phyloP scores from a whole-genome alignment of 345 rosid genomes.

The Capsella bursapastoris region DNA sequence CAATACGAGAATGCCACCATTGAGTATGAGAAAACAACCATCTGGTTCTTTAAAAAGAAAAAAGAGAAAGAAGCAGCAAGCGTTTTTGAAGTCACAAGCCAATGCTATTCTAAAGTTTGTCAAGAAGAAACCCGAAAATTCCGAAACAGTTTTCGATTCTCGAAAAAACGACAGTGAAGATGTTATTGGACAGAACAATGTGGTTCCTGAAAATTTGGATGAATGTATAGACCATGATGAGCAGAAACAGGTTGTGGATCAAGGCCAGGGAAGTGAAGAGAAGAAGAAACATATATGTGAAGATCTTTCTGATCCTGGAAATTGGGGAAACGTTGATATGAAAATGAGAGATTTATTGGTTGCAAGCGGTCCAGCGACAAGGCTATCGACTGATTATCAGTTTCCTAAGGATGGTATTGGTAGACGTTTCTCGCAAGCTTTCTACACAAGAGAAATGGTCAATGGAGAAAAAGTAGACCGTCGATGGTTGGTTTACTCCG shows the following conservation, averaged over 20 bases:
- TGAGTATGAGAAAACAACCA: not conserved
- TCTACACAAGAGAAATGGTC: slow-evolving; percentile 9
- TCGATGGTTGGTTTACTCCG: not conserved
- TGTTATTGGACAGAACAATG: not conserved
- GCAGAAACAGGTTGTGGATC: not conserved
- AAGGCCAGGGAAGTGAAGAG: not conserved
- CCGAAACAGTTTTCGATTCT: not conserved
- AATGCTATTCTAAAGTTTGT: no score
- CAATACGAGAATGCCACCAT: not conserved
- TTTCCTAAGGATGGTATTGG: not conserved
- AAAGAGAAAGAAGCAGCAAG: not conserved
- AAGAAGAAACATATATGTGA: not conserved
- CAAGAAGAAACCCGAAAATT: no score
- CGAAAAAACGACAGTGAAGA: not conserved
- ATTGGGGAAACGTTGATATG: slow-evolving; percentile 22
- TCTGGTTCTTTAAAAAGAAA: not conserved
- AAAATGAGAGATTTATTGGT: slow-evolving; percentile 20
- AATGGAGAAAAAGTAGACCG: slow-evolving; percentile 20
- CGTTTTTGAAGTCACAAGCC: not conserved
- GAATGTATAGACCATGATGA: not conserved
- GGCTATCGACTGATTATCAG: not conserved
- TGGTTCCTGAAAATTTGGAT: not conserved
- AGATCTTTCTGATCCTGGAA: slow-evolving; percentile 14
- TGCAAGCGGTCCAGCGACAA: not conserved
- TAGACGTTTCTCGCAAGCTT: slow-evolving; percentile 7